Conservation (phyloP, 148 eudicot genomes). For the Salicornia ramosissima region DNA sequence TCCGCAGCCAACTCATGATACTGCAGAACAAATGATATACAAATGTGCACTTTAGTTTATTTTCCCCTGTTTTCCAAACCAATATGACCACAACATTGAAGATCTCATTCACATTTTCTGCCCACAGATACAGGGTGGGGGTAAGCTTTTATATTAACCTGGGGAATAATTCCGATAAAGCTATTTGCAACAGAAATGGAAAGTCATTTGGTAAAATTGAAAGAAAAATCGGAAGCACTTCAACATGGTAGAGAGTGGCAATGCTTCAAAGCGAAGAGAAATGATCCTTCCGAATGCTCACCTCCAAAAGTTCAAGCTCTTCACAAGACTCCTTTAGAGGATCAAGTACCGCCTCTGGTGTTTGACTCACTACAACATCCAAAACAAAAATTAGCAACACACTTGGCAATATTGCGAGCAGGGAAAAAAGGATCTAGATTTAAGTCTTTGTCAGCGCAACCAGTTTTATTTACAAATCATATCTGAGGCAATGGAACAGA, state of each 20-base stretch:
- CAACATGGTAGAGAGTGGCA: not conserved
- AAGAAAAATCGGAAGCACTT: not conserved
- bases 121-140: not conserved
- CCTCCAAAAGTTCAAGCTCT: conserved; percentile 78
- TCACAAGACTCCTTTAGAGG: conserved; percentile 78
- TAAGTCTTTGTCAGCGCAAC: not conserved
- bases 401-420: not conserved
- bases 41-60: not conserved
- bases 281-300: conserved; percentile 29
- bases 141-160: no score
- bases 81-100: not conserved
- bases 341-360: conserved; percentile 59
- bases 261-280: not conserved
- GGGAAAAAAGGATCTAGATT: not conserved
- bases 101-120: not conserved
- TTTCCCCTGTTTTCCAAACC: not conserved
- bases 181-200: not conserved
- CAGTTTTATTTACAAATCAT: not conserved
- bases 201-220: not conserved
- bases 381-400: conserved; percentile 20
- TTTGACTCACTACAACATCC: conserved; percentile 41
- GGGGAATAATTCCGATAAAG: not conserved
- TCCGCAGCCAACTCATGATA: conserved; percentile 87
- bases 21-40: conserved; percentile 32
- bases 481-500: not conserved